phyloP scores from a whole-genome alignment of 179 eudicot species.

The Silene vulgaris region DNA sequence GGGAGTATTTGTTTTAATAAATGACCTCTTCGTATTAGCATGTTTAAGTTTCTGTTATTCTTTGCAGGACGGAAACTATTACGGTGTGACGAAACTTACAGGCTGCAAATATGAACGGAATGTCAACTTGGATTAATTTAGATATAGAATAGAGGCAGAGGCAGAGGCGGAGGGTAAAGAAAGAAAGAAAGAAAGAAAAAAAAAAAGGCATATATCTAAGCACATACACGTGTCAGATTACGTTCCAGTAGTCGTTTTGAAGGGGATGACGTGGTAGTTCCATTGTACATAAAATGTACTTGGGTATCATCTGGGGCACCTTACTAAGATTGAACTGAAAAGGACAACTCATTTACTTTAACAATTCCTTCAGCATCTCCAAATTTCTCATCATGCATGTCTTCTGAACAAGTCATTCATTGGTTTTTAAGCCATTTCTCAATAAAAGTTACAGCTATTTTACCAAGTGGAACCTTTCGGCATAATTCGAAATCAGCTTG shows the following conservation, averaged over 20 bases:
- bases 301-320: neutral
- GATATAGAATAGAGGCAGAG: neutral
- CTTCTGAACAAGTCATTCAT: neutral
- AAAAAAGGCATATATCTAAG: neutral
- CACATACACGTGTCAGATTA: slow-evolving; percentile 4
- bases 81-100: neutral
- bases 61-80: neutral
- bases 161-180: neutral
- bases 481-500: too few relatives aligned
- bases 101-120: neutral
- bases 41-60: neutral
- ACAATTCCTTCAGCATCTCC: neutral
- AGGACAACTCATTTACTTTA: neutral
- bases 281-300: slow-evolving; percentile 5
- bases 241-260: neutral
- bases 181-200: neutral
- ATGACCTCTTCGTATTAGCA: neutral
- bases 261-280: slow-evolving; percentile 9
- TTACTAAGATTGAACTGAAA: neutral
- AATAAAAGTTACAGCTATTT: too few relatives aligned
- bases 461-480: too few relatives aligned
- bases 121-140: neutral
- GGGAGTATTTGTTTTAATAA: too few relatives aligned
- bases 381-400: neutral
- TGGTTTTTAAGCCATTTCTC: too few relatives aligned